phyloP scores from a whole-genome alignment of 768 basidiomycete species.

The Strobilomyces dryophilus region DNA sequence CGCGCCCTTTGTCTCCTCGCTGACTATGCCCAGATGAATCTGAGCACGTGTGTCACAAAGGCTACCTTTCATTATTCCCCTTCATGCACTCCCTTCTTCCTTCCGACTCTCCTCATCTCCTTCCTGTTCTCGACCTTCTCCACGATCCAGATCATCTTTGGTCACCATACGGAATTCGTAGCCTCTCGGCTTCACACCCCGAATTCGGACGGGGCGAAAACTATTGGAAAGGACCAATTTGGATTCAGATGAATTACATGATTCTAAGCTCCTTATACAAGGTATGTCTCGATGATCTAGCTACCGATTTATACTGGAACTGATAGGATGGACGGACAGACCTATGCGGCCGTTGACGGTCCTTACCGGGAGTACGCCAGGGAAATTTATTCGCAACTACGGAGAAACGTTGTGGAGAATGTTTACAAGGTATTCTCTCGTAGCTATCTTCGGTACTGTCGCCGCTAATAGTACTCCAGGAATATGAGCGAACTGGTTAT shows the following conservation, averaged over 20 bases:
- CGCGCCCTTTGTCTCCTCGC: neutral
- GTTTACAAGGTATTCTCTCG: slow-evolving; percentile 57
- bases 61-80: slow-evolving; percentile 93
- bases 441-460: neutral
- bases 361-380: slow-evolving; percentile 73
- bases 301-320: neutral
- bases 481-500: slow-evolving; percentile 89
- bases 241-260: slow-evolving; percentile 98
- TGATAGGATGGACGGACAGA: slow-evolving; percentile 40
- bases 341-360: slow-evolving; percentile 74
- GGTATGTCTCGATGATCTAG: slow-evolving; percentile 34
- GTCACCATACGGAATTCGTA: slow-evolving; percentile 88
- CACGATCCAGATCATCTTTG: slow-evolving; percentile 82
- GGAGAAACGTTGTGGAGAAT: slow-evolving; percentile 82
- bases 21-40: slow-evolving; percentile 67
- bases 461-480: slow-evolving; percentile 40
- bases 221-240: slow-evolving; percentile 97
- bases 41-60: slow-evolving; percentile 83
- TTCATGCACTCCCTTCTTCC: slow-evolving; percentile 81
- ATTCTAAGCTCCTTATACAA: slow-evolving; percentile 75
- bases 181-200: slow-evolving; percentile 83
- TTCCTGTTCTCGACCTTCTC: slow-evolving; percentile 75
- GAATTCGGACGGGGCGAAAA: slow-evolving; percentile 91
- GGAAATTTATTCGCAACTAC: slow-evolving; percentile 74
- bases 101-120: slow-evolving; percentile 73